These are phyloP conservation scores for Cupressus sempervirens DNA, from an alignment of 75 land plant genomes.

Conservation along the genomic window DNA sequence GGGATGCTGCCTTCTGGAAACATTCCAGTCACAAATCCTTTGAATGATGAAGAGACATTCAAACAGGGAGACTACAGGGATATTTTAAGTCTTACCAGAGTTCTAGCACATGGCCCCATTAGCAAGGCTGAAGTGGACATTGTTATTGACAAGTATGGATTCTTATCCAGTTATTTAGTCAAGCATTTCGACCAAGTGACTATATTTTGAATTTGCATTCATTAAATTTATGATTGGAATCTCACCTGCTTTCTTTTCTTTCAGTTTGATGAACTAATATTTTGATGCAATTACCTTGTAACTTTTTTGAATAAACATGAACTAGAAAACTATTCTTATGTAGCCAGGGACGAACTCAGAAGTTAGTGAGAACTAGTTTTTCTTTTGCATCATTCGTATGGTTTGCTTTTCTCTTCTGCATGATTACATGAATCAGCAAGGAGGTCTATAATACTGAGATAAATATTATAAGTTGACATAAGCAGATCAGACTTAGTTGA, in stretches of 20 bases:
- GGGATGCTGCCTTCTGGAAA: constrained; percentile 4
- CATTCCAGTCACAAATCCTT: constrained; percentile 16
- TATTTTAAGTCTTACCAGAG: constrained; percentile 85
- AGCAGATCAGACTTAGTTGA: too few species aligned
- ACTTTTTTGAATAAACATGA: neutral
- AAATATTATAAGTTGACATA: too few species aligned
- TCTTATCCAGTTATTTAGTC: constrained; percentile 4
- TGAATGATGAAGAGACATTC: constrained; percentile 52
- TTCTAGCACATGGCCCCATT: constrained; percentile 76
- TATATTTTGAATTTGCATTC: constrained; percentile 2
- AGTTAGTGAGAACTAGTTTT: neutral
- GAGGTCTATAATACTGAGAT: too few species aligned
- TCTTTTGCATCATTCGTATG: neutral
- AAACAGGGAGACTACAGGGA: constrained; percentile 91
- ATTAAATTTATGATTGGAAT: neutral
- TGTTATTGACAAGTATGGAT: constrained; percentile 74
- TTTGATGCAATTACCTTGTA: neutral
- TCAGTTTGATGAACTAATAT: neutral
- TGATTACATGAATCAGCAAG: neutral
- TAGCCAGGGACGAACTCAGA: neutral
- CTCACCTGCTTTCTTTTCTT: constrained; percentile 12
- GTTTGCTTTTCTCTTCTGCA: neutral
- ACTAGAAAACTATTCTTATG: neutral
- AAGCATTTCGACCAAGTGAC: constrained; percentile 5
- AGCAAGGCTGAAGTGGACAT: constrained; percentile 83